Base-by-base conservation (phyloP, 2,329 filamentous ascomycete species). In the Tolypocladium inflatum region DNA sequence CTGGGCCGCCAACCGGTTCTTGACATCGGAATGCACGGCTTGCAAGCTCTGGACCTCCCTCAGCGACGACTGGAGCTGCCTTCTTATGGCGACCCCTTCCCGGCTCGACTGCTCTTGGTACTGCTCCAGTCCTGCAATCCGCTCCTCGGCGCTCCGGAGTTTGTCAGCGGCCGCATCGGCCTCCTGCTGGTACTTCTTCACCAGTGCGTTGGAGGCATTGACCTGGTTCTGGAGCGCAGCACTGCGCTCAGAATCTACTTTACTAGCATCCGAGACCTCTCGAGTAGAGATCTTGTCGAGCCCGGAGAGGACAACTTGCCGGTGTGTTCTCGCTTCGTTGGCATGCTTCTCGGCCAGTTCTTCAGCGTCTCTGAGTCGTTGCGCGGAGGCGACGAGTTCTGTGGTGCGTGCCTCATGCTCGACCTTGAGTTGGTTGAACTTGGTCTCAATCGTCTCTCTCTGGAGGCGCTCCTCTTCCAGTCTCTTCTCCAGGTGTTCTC, bases 81-180 rank as follows among this genome's bases (percentile, higher is more conserved):
- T 87, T 57, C 94, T 86, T 63, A 97, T 91, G 41, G 87, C 85
- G 57, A 99, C 85, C 54, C 91, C 91, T 72, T 99, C 95, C 51
- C 94, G 85, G 72, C 92, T 97, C 4, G 92, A 89, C 73, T 99
- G 94, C 70, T 99, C 94, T 74, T 99, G 94, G 71, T 97, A 97
- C 35, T 91, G 90, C 72, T 99, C 94, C 4, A 99, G 81, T 8
- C 94, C 94, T 6, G 94, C 95, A 70, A 99, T 97, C 48, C 94
- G 87, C 76, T 97, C 95, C 74, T 99, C 95, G 4, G 94, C 94
- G 59, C 88, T 88, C 56, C 94, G 88, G 56, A 99, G 80, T 70
- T 92, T 95, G 68, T 97, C 91, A 0, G 91, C 88, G 3, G 92
- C 91, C 33, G 80, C 76, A 70, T 99, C 91, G 1, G 92, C 93